Evolutionary conservation across 768 basidiomycete species (phyloP).

Genomic region (Polyporus arcularius): DNA sequence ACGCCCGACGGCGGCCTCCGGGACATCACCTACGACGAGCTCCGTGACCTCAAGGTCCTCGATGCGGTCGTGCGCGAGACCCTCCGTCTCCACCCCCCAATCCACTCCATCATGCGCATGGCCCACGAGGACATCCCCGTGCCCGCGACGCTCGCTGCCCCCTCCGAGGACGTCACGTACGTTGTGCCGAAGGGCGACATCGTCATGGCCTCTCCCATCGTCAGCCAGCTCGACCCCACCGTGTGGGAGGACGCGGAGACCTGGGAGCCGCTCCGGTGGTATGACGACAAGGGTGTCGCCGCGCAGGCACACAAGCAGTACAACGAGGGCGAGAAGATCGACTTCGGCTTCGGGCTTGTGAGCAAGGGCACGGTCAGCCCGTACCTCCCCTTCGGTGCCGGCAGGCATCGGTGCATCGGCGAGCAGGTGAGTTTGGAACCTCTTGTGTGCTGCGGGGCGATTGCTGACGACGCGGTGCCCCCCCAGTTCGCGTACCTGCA

Average conservation of each 20-base stretch:
- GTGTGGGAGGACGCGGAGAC: slow-evolving; percentile 73
- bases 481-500: slow-evolving; percentile 91
- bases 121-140: slow-evolving; percentile 85
- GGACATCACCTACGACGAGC: slow-evolving; percentile 81
- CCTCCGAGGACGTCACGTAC: slow-evolving; percentile 71
- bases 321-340: slow-evolving; percentile 84
- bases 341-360: slow-evolving; percentile 94
- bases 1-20: slow-evolving; percentile 80
- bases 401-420: slow-evolving; percentile 92
- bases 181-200: slow-evolving; percentile 89
- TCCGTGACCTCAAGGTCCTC: slow-evolving; percentile 79
- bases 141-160: slow-evolving; percentile 77
- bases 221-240: slow-evolving; percentile 82
- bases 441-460: neutral
- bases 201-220: slow-evolving; percentile 85
- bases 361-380: slow-evolving; percentile 96
- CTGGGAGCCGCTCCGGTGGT: slow-evolving; percentile 88
- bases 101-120: slow-evolving; percentile 94
- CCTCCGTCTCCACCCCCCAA: slow-evolving; percentile 90
- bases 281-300: slow-evolving; percentile 80
- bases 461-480: slow-evolving; percentile 2
- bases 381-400: slow-evolving; percentile 98
- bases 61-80: slow-evolving; percentile 93
- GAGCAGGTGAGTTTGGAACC: slow-evolving; percentile 45
- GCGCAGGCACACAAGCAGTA: slow-evolving; percentile 78